phyloP scores from a whole-genome alignment of 2,329 filamentous ascomycete species.

The Chaetomium olivaceum region DNA sequence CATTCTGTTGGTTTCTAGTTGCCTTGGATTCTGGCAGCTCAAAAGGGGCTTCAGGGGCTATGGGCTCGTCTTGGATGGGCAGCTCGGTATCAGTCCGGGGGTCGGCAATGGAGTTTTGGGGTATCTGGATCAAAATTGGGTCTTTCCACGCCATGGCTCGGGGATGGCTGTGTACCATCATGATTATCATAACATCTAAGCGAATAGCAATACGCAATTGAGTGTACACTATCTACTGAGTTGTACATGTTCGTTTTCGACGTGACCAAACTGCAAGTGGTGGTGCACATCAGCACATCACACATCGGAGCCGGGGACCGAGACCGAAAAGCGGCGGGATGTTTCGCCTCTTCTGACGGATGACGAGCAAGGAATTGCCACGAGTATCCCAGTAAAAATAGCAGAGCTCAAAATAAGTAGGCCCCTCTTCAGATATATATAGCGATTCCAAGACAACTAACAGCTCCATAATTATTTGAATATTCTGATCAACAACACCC shows the following conservation, averaged over 20 bases:
- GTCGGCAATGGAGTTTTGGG: constrained; percentile 1
- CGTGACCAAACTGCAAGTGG: not conserved
- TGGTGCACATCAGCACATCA: not conserved
- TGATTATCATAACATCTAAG: not conserved
- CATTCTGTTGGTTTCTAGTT: not conserved
- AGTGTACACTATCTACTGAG: not conserved
- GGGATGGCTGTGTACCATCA: not conserved
- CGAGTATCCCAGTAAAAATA: not conserved
- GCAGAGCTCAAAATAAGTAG: not conserved
- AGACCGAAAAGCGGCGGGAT: not conserved
- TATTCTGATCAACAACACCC: not conserved
- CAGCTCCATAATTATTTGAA: not conserved
- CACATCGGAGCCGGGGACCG: not conserved
- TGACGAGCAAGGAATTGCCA: not conserved
- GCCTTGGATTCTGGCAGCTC: not conserved
- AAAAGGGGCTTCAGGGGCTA: not conserved
- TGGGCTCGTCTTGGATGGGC: not conserved
- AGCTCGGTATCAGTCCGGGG: not conserved
- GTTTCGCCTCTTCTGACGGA: not conserved
- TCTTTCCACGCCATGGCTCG: not conserved
- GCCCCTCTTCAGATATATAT: not conserved
- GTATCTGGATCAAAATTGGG: not conserved
- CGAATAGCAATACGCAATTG: not conserved
- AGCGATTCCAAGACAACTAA: not conserved
- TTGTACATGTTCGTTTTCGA: not conserved